These are phyloP conservation scores for Herpetomonas tarakana DNA, from an alignment of 208 protist species.

Conservation along the genomic window DNA sequence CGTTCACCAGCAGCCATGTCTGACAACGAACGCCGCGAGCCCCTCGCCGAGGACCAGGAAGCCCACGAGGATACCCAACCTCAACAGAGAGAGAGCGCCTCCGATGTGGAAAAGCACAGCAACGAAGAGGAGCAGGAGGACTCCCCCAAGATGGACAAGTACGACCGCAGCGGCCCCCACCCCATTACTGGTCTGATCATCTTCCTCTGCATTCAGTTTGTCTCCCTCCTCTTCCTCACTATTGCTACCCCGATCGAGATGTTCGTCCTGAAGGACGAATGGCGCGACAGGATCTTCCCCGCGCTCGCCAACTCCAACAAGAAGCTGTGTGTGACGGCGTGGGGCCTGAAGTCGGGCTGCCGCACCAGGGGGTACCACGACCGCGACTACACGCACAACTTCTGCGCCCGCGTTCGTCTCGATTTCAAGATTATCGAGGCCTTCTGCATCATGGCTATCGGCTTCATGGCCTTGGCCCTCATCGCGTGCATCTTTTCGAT, in stretches of 20 bases:
- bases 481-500: conserved; percentile 17
- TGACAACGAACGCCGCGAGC: conserved; percentile 1
- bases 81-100: background rate
- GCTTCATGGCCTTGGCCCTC: conserved; percentile 32
- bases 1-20: too few species aligned
- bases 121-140: conserved; percentile 13
- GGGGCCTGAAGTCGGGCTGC: conserved; percentile 54
- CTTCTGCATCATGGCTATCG: conserved; percentile 63
- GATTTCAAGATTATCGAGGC: conserved; percentile 48
- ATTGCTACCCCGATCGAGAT: conserved; percentile 45
- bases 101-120: conserved; percentile 1
- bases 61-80: background rate
- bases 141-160: conserved; percentile 20
- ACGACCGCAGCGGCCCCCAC: conserved; percentile 22
- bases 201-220: conserved; percentile 27
- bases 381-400: conserved; percentile 33
- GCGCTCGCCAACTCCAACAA: conserved; percentile 1
- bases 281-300: conserved; percentile 23
- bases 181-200: conserved; percentile 31
- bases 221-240: conserved; percentile 36
- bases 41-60: conserved; percentile 11
- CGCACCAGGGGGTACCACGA: conserved; percentile 28
- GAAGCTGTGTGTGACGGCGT: conserved; percentile 46
- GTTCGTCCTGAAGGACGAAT: conserved; percentile 29
- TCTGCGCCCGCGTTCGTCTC: conserved; percentile 42